These are phyloP conservation scores for Botrytis tulipae DNA, from an alignment of 2,329 filamentous ascomycete species.

Conservation along the genomic window DNA sequence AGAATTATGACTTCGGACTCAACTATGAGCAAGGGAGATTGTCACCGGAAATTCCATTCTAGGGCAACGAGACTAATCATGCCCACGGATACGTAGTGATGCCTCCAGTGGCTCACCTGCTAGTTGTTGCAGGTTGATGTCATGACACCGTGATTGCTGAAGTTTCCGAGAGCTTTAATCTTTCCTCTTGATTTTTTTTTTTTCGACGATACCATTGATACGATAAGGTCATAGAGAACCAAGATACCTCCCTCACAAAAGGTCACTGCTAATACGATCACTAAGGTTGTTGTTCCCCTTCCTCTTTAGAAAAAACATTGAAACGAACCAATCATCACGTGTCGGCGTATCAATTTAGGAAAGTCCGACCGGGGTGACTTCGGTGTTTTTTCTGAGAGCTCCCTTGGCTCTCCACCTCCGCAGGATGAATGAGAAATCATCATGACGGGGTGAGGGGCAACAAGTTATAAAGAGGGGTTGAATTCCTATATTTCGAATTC, in stretches of 20 bases:
- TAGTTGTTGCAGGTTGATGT: neutral
- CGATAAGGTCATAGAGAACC: neutral
- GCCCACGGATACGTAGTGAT: neutral
- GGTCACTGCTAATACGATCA: neutral
- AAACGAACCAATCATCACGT: neutral
- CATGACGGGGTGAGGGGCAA: conserved; percentile 1
- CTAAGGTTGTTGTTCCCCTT: neutral
- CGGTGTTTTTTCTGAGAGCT: neutral
- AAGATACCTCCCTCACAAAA: neutral
- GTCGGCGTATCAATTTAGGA: neutral
- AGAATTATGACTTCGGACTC: neutral
- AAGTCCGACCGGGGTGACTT: neutral
- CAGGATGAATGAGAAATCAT: neutral
- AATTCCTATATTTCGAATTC: neutral
- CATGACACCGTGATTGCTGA: neutral
- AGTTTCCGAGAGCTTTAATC: neutral
- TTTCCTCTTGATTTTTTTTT: neutral
- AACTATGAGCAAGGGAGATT: neutral
- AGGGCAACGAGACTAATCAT: neutral
- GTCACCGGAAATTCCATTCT: neutral
- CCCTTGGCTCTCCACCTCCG: neutral
- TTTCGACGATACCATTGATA: neutral
- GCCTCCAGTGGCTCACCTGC: neutral
- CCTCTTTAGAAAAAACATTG: neutral
- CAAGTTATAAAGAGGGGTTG: neutral